These are phyloP conservation scores for Fusarium sulawesiense DNA, from an alignment of 2,329 filamentous ascomycete genomes.

Conservation along the genomic window DNA sequence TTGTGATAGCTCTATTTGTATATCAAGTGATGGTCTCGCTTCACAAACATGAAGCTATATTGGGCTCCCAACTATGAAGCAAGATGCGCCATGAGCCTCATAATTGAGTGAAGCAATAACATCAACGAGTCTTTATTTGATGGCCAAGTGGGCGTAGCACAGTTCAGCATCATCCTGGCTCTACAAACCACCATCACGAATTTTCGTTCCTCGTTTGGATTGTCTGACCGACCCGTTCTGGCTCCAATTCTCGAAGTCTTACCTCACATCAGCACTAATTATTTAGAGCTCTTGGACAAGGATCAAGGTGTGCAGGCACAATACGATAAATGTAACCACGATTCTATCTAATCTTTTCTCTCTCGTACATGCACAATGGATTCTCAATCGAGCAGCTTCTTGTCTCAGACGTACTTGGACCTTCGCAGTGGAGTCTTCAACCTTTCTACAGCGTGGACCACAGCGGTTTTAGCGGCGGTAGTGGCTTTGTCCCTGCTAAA, in stretches of 20 bases:
- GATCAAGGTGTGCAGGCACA: background rate
- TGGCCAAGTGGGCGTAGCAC: background rate
- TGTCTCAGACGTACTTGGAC: constrained; percentile 9
- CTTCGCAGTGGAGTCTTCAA: constrained; percentile 4
- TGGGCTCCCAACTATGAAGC: background rate
- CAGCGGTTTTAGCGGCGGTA: constrained; percentile 14
- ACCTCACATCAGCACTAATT: constrained; percentile 9
- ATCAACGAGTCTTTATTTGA: background rate
- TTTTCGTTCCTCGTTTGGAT: background rate
- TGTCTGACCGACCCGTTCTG: background rate
- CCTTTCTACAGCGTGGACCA: constrained; percentile 54
- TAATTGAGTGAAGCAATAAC: background rate
- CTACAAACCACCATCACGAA: background rate
- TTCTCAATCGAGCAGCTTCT: background rate
- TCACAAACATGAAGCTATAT: background rate
- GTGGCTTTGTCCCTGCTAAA: constrained; percentile 29
- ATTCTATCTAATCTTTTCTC: background rate
- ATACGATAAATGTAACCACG: background rate
- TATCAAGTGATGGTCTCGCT: background rate
- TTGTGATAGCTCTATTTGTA: background rate
- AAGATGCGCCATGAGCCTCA: background rate
- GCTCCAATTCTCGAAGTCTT: background rate
- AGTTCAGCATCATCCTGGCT: background rate
- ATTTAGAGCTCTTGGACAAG: too few relatives aligned
- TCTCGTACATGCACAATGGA: background rate